A percentile compares a stretch with the other conserved stretches of the same genome.
Conservation (phyloP, 192 early-diverging fungal genomes). For the Coemansia sp. region DNA sequence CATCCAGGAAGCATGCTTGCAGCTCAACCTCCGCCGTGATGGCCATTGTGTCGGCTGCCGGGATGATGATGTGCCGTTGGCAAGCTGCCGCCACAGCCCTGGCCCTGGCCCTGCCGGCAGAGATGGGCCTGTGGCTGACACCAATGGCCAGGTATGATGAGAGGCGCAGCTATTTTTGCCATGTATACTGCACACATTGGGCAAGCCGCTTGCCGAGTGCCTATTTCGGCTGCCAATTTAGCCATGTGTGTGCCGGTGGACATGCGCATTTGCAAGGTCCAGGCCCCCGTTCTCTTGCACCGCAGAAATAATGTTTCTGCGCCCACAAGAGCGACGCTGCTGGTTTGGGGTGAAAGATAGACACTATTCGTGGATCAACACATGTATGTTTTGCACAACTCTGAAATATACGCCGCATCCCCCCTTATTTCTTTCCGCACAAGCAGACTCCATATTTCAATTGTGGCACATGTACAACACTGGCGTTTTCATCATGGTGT, state of each 20-base stretch:
- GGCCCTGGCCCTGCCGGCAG: background rate
- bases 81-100: constrained; percentile 16
- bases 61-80: background rate
- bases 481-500: too few species aligned
- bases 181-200: constrained; percentile 2
- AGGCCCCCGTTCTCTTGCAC: background rate
- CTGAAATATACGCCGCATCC: background rate
- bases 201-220: constrained; percentile 2
- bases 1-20: too few species aligned
- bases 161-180: constrained; percentile 1
- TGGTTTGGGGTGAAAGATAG: too few species aligned
- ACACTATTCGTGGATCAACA: background rate
- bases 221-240: constrained; percentile 5
- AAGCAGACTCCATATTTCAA: background rate
- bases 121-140: constrained; percentile 12
- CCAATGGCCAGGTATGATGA: background rate
- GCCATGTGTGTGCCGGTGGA: constrained; percentile 2
- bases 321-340: too few species aligned
- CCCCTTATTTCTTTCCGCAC: too few species aligned
- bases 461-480: constrained; percentile 3
- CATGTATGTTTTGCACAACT: background rate
- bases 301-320: too few species aligned
- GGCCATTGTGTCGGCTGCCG: background rate
- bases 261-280: constrained; percentile 1
- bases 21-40: too few species aligned